These are phyloP conservation scores for Linaria vulgaris DNA, from an alignment of 257 asterid genomes.

Conservation along the genomic window DNA sequence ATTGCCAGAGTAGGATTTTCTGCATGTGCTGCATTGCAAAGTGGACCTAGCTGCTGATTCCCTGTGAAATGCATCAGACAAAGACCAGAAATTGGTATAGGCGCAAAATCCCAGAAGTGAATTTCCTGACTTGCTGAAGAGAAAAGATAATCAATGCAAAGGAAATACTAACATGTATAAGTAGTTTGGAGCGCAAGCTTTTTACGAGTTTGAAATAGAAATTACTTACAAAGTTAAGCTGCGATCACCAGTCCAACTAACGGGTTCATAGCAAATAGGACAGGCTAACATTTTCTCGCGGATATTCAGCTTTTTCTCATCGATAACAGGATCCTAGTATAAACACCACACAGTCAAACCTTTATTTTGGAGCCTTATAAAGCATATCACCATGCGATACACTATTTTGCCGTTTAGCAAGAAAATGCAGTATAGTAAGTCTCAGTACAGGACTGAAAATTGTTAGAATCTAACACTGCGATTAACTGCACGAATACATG, in stretches of 20 bases:
- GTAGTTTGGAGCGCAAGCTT: not conserved
- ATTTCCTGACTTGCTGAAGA: not conserved
- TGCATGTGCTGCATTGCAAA: conserved; percentile 62
- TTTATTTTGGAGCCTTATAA: not conserved
- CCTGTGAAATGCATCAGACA: conserved; percentile 39
- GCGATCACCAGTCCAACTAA: conserved; percentile 39
- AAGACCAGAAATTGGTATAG: conserved; percentile 1
- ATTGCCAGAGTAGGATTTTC: conserved; percentile 55
- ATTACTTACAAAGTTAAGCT: conserved; percentile 52
- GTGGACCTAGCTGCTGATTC: conserved; percentile 41
- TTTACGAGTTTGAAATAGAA: not conserved
- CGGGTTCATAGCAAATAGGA: conserved; percentile 65
- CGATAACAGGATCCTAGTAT: conserved; percentile 44
- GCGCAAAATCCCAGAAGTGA: not conserved
- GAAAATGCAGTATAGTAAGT: too few relatives aligned
- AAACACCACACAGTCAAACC: conserved; percentile 15
- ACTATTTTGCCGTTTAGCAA: too few relatives aligned
- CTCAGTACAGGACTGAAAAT: too few relatives aligned
- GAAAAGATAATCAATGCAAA: not conserved
- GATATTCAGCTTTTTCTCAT: conserved; percentile 44
- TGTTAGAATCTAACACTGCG: too few relatives aligned
- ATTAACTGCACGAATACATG: too few relatives aligned
- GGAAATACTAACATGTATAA: not conserved
- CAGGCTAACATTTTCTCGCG: conserved; percentile 63
- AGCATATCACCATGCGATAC: not conserved